Evolutionary conservation across 2,329 filamentous ascomycete genomes (phyloP), one percentile per base, ranked within the genome.

Genomic region (Leptodontidium sp.): DNA sequence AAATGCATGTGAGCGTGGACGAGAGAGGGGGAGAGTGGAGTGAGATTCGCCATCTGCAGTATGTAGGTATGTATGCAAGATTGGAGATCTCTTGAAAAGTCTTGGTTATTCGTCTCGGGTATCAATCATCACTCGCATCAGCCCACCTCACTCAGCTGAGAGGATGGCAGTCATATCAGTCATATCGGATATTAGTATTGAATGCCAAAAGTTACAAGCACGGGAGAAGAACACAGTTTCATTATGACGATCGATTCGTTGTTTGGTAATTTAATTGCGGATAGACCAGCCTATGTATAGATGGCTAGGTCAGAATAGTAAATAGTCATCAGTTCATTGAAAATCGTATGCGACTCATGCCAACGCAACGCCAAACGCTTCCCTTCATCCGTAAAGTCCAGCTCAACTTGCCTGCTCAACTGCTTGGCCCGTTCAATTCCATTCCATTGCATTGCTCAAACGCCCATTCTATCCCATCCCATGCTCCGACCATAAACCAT

Each of bases 321-420:
- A 14, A 62, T 50, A 35, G 40, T 62, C 59, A 50, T 62, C 29
- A 62, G 35, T n/a, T 62, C 59, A 49, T 62, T 62, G 50, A 50
- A 47, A 62, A 15, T 32, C 52, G 43, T 62, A 15, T 49, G 59
- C 40, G 17, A 35, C 21, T 59, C 35, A 59, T 55, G 26, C 21
- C 35, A 17, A 17, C 12, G n/a, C n/a, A 43, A 59, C 21, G 57
- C 57, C 24, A 21, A 21, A 15, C 57, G 11, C 26, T 50, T 24
- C 55, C 35, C 35, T 24, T 11, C 21, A 35, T 14, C 59, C 24
- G 43, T 21, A 21, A 50, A 59, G 55, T 12, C 57, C 21, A 45
- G 26, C 11, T 38, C 3, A 15, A 59, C 38, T 43, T 24, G 21
- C n/a, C 21, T 59, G 38, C 57, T 59, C 57, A 45, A 29, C 32